Evolutionary conservation across 371 early-diverging fungal genomes (phyloP), one percentile per base, ranked within the genome.

Genomic region (Dichotomocladium elegans): DNA sequence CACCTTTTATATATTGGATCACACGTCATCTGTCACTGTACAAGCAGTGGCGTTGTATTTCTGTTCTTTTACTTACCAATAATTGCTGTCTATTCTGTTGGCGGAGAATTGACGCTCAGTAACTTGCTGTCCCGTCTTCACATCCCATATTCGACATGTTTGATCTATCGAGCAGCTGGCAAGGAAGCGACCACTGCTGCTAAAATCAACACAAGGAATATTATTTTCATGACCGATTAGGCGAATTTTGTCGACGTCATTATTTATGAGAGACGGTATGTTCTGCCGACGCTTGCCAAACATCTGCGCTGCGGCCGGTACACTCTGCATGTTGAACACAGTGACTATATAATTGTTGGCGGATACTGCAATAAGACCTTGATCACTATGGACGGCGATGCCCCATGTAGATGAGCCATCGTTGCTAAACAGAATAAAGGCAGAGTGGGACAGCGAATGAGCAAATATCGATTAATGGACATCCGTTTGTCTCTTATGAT

Each of bases 161-260:
- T 53, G 29, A 51, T 82, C 86, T 31, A 88, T 79, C 4, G 85
- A 84, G 21, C 77, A 69, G 19, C 79, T 80, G 11, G 73, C 82
- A 21, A 88, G 41, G 34, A 67, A 82, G 25, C 56, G 60, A 11
- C 86, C 88, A 12, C 77, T 70, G 11, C 52, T 22, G 41, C 64
- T 75, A 49, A 86, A 83, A 31, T 77, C 81, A 41, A 88, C 67
- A 28, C 62, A 64, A 0, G 88, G 88, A 9, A 88, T 69, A 61
- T 88, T 88, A 57, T 88, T 70, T 3, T 58, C 57, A 57, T 88
- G 88, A 0, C 85, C 86, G 17, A 33, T 33, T 8, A 80, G 46
- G 25, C 55, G 55, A 14, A 69, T 47, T 9, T 27, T 41, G 22
- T 52, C 28, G 12, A 41, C 33, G 0, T 58, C 44, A 1, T 57